Evolutionary conservation across 2,329 filamentous ascomycete species (phyloP), one percentile per base, ranked within the genome.

Genomic region (Talaromyces sp.): DNA sequence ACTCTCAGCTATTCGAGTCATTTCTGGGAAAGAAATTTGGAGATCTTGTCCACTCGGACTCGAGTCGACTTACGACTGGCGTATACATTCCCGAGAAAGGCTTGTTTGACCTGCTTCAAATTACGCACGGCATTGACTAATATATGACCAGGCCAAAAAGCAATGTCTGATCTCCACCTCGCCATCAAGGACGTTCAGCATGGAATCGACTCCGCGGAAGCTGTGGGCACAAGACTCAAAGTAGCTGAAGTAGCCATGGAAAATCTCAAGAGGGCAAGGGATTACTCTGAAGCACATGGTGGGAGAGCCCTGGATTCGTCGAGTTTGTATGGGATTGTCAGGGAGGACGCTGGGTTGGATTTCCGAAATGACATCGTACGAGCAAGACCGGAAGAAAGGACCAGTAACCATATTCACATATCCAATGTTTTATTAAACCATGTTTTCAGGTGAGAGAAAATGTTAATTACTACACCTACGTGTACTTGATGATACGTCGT

Each of bases 171-270:
- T 42, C 62, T 84, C 3, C 75, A 78, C 25, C 69, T 84, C 3
- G 82, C 80, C 0, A 73, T 84, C 8, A 84, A 67, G 62, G 82
- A 84, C 65, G 81, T 83, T 0, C 75, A 78, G 0, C 79, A 83
- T 65, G 82, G 80, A 0, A 74, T 84, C 13, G 69, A 69, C 6
- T 74, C 77, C 30, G 82, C 81, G 1, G 69, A 71, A 55, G 71
- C 74, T 1, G 70, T 69, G 0, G 80, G 79, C 0, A 65, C 77
- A 25, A 72, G 65, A 19, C 64, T 84, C 17, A 69, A 75, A 53
- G 73, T 81, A 22, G 80, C 73, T 0, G 76, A 81, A 59, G 66
- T 80, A 27, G 79, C 75, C 5, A 65, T 83, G 30, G 71, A 69
- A 17, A 77, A 82, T 63, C 67, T 83, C 47, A 65, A 71, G 30